Evolutionary conservation across 2,329 filamentous ascomycete genomes (phyloP).

Genomic region (Lasiodiplodia hormozganensis): DNA sequence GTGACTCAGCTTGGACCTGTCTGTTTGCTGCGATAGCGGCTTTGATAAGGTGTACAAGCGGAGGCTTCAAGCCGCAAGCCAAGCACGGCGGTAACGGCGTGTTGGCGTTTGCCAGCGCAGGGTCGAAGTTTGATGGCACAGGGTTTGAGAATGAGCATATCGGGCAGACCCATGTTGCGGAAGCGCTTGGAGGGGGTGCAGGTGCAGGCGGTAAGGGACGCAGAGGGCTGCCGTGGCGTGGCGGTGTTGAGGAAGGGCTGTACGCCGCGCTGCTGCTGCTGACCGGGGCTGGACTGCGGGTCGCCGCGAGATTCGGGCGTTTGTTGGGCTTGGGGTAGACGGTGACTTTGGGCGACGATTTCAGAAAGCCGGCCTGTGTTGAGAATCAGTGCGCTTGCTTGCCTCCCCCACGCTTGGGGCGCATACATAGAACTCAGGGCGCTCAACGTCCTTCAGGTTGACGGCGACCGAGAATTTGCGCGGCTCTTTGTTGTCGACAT

Average conservation of each 20-base stretch:
- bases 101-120: constrained; percentile 76
- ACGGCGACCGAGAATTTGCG: constrained; percentile 84
- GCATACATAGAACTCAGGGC: constrained; percentile 83
- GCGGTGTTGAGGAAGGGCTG: constrained; percentile 39
- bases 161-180: constrained; percentile 87
- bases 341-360: constrained; percentile 93
- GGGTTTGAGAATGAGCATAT: constrained; percentile 97
- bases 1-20: constrained; percentile 37
- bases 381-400: constrained; percentile 9
- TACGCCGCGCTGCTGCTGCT: constrained; percentile 44
- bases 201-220: constrained; percentile 49
- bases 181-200: constrained; percentile 52
- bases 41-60: constrained; percentile 81
- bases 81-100: constrained; percentile 86
- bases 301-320: constrained; percentile 55
- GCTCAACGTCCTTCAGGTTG: constrained; percentile 89
- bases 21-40: constrained; percentile 79
- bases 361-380: constrained; percentile 81
- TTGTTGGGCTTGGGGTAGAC: constrained; percentile 82
- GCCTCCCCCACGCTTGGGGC: not conserved
- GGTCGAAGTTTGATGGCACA: constrained; percentile 92
- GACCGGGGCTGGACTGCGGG: constrained; percentile 42
- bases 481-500: constrained; percentile 87
- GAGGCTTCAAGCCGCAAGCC: constrained; percentile 92
- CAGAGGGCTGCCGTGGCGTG: constrained; percentile 45